A percentile compares a stretch with the other conserved stretches of the same genome.
Evolutionary conservation across 2,329 filamentous ascomycete species (phyloP).

Genomic region (Fusarium sp.): DNA sequence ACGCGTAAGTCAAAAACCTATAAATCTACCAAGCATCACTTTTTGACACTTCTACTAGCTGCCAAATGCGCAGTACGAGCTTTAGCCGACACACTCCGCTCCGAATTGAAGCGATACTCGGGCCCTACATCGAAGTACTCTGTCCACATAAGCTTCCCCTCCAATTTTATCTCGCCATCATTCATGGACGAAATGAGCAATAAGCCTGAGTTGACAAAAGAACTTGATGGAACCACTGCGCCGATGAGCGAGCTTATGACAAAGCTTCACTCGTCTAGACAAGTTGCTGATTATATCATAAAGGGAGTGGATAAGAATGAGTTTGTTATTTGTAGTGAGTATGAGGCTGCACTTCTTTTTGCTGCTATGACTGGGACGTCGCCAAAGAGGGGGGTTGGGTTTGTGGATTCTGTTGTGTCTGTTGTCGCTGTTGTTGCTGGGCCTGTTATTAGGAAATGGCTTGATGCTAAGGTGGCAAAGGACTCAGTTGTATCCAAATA

Average conservation of each 20-base stretch:
- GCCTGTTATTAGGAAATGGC: background rate
- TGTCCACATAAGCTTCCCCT: background rate
- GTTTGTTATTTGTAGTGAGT: background rate
- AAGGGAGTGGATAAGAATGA: background rate
- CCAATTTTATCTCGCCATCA: slow-evolving; percentile 1
- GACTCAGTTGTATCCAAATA: background rate
- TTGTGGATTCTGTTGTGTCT: background rate
- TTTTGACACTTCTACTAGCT: background rate
- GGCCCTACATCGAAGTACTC: background rate
- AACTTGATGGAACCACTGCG: background rate
- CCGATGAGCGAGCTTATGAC: background rate
- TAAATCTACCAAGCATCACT: no score
- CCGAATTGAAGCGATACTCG: background rate
- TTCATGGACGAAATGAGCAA: background rate
- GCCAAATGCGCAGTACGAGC: background rate
- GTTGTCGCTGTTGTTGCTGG: background rate
- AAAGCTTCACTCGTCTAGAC: background rate
- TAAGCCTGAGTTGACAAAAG: background rate
- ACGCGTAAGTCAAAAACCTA: background rate
- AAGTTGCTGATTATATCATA: background rate
- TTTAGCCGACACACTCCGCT: background rate
- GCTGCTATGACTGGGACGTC: background rate
- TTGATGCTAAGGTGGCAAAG: background rate
- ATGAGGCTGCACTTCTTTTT: background rate
- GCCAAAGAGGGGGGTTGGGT: background rate